These are phyloP conservation scores for Infundibulicybe gibba DNA, from an alignment of 768 basidiomycete genomes.

Conservation along the genomic window DNA sequence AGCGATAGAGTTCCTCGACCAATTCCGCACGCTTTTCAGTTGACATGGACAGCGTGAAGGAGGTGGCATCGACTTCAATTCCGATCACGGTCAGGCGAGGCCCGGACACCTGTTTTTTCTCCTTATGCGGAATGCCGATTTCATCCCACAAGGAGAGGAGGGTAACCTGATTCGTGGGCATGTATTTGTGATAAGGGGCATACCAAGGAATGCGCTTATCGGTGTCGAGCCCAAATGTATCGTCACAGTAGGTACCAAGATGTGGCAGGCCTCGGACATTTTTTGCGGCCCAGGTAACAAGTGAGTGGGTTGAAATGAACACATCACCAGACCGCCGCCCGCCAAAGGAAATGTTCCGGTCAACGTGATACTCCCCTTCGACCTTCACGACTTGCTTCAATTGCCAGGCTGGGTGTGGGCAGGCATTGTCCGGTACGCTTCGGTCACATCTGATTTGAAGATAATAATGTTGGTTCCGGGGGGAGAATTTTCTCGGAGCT, in stretches of 20 bases:
- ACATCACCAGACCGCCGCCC: not conserved
- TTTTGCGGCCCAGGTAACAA: not conserved
- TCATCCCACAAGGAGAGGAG: slow-evolving; percentile 34
- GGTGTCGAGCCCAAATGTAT: not conserved
- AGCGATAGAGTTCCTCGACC: slow-evolving; percentile 5
- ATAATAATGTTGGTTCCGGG: slow-evolving; percentile 5
- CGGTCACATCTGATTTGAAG: slow-evolving; percentile 32
- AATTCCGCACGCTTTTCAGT: slow-evolving; percentile 5
- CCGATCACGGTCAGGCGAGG: slow-evolving; percentile 30
- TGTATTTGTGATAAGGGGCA: slow-evolving; percentile 14
- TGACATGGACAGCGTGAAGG: slow-evolving; percentile 22
- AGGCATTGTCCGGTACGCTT: slow-evolving; percentile 39
- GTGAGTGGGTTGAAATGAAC: not conserved
- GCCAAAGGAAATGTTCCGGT: not conserved
- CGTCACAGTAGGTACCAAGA: not conserved
- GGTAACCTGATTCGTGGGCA: slow-evolving; percentile 27
- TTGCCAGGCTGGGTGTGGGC: slow-evolving; percentile 37
- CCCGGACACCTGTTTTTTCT: slow-evolving; percentile 33
- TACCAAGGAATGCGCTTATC: slow-evolving; percentile 9
- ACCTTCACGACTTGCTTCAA: slow-evolving; percentile 9
- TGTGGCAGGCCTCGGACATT: not conserved
- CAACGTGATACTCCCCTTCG: not conserved
- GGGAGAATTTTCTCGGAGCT: not conserved
- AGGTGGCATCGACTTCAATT: slow-evolving; percentile 29
- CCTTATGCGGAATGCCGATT: slow-evolving; percentile 33